phyloP scores from a whole-genome alignment of 805 yeast species.

The Hanseniaspora hatyaiensis region DNA sequence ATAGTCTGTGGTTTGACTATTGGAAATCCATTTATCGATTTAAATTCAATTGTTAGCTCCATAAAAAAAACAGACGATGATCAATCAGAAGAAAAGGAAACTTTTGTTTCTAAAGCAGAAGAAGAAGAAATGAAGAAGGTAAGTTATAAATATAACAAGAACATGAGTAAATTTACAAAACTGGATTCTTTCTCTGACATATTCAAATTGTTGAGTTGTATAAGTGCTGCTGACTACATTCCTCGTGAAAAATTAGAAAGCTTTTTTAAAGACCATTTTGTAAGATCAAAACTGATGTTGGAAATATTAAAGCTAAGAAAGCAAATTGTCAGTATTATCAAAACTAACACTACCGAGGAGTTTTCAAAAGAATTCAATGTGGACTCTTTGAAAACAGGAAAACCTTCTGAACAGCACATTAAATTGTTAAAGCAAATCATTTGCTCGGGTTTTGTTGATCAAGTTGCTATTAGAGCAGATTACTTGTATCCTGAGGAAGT shows the following conservation, averaged over 20 bases:
- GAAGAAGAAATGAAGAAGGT: conserved; percentile 34
- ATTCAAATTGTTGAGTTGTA: conserved; percentile 60
- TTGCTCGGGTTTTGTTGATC: conserved; percentile 86
- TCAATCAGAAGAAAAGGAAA: conserved; percentile 26
- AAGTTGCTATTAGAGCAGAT: conserved; percentile 77
- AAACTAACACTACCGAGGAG: conserved; percentile 49
- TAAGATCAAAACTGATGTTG: conserved; percentile 71
- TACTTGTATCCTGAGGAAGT: conserved; percentile 49
- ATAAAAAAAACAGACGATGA: conserved; percentile 17
- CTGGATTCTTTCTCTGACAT: conserved; percentile 70
- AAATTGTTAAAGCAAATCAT: conserved; percentile 80
- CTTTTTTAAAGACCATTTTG: conserved; percentile 51
- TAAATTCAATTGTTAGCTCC: conserved; percentile 56
- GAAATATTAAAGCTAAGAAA: conserved; percentile 72
- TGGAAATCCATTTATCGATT: conserved; percentile 78
- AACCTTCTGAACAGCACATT: conserved; percentile 60
- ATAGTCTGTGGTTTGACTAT: conserved; percentile 86
- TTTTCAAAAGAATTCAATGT: conserved; percentile 40
- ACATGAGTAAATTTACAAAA: conserved; percentile 49
- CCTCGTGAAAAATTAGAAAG: conserved; percentile 34
- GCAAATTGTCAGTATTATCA: conserved; percentile 68
- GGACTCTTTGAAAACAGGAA: conserved; percentile 42
- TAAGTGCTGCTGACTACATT: conserved; percentile 78
- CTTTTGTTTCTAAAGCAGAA: conserved; percentile 21
- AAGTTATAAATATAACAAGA: conserved; percentile 44